Percentiles rank a stretch among this genome's conserved stretches.
Conservation (phyloP, 257 asterid species). For the Fraxinus cuspidata region DNA sequence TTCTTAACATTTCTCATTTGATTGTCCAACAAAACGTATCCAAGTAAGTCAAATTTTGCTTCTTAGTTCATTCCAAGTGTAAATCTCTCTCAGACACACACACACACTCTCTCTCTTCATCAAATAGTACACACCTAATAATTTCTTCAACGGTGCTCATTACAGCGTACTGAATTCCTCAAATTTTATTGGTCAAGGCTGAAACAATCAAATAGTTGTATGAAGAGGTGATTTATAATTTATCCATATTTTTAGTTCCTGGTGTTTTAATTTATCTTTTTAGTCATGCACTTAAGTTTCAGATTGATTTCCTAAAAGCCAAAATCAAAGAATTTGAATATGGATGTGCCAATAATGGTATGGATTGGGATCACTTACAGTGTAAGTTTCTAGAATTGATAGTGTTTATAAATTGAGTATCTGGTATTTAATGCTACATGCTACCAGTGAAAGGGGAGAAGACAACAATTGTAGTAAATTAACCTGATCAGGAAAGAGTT, state of each 20-base stretch:
- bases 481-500: slow-evolving; percentile 37
- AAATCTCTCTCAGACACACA: too few relatives aligned
- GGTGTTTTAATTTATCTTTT: slow-evolving; percentile 26
- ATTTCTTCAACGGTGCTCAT: too few relatives aligned
- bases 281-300: slow-evolving; percentile 30
- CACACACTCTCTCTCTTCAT: too few relatives aligned
- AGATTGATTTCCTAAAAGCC: slow-evolving; percentile 66
- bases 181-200: slow-evolving; percentile 28
- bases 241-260: slow-evolving; percentile 1
- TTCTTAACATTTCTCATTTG: too few relatives aligned
- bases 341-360: slow-evolving; percentile 49
- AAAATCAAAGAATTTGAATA: slow-evolving; percentile 60
- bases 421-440: slow-evolving; percentile 25
- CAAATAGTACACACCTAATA: too few relatives aligned
- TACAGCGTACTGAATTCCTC: too few relatives aligned
- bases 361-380: slow-evolving; percentile 5
- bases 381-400: slow-evolving; percentile 2
- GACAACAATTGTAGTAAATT: slow-evolving; percentile 29
- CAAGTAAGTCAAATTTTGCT: too few relatives aligned
- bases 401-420: slow-evolving; percentile 14
- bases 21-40: too few relatives aligned
- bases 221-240: slow-evolving; percentile 61
- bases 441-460: slow-evolving; percentile 44
- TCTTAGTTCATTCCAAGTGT: too few relatives aligned
- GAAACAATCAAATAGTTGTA: slow-evolving; percentile 46